These are phyloP conservation scores for Diplosphaera chodatii DNA, from an alignment of 139 green algal genomes.

Conservation along the genomic window DNA sequence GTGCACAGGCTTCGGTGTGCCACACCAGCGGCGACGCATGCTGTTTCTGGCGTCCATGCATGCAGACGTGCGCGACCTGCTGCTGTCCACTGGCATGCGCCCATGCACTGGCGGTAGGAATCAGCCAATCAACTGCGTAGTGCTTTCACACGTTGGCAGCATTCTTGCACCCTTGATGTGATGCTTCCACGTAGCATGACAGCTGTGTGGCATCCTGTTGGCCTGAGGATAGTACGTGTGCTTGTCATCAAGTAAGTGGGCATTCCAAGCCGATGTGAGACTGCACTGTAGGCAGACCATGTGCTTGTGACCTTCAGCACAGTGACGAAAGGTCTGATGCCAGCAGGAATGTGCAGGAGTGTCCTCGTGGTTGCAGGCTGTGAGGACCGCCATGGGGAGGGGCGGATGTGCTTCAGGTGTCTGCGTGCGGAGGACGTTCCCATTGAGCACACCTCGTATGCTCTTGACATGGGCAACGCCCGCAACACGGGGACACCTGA, in stretches of 20 bases:
- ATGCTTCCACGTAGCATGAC: too few species aligned
- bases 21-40: slow-evolving; percentile 68
- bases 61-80: slow-evolving; percentile 79
- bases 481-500: not conserved
- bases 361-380: too few species aligned
- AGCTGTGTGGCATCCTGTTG: too few species aligned
- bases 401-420: slow-evolving; percentile 58
- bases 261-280: too few species aligned
- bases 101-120: not conserved
- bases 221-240: too few species aligned
- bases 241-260: too few species aligned
- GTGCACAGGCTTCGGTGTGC: slow-evolving; percentile 77
- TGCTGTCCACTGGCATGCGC: slow-evolving; percentile 44
- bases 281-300: too few species aligned
- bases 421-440: slow-evolving; percentile 1
- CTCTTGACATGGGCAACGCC: slow-evolving; percentile 79
- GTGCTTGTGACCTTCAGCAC: too few species aligned
- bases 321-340: too few species aligned
- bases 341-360: too few species aligned
- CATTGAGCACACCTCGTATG: slow-evolving; percentile 37
- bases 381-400: slow-evolving; percentile 19
- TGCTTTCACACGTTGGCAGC: not conserved
- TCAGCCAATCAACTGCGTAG: too few species aligned
- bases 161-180: not conserved
- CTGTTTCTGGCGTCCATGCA: slow-evolving; percentile 80